Evolutionary conservation across 2,329 filamentous ascomycete genomes (phyloP).

Genomic region (Pseudogymnoascus sp.): DNA sequence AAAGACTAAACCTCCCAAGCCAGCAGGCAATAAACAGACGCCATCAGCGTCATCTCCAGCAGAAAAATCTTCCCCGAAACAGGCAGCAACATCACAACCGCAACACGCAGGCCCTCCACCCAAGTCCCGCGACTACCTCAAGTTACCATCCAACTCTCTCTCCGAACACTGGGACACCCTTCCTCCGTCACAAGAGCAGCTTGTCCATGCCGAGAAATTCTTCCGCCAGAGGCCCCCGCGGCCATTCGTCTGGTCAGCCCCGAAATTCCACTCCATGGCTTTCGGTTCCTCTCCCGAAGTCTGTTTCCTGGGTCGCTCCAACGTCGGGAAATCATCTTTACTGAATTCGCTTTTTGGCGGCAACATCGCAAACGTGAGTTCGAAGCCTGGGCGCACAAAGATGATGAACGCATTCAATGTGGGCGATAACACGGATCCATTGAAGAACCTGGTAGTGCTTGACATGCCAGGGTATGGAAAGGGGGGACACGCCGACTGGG

Average conservation of each 20-base stretch:
- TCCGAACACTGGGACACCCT: conserved; percentile 47
- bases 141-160: conserved; percentile 23
- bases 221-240: conserved; percentile 41
- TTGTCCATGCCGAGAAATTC: conserved; percentile 40
- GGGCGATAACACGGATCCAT: conserved; percentile 34
- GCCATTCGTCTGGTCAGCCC: conserved; percentile 52
- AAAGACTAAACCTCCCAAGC: neutral
- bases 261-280: conserved; percentile 55
- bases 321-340: conserved; percentile 63
- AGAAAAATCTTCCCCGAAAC: neutral
- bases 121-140: conserved; percentile 14
- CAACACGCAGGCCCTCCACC: neutral
- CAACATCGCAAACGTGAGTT: conserved; percentile 48
- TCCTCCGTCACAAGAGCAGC: conserved; percentile 38
- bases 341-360: conserved; percentile 57
- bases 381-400: conserved; percentile 54
- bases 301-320: conserved; percentile 60
- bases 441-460: conserved; percentile 47
- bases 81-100: neutral
- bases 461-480: conserved; percentile 69
- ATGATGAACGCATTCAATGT: conserved; percentile 63
- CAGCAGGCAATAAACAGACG: neutral
- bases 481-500: conserved; percentile 56
- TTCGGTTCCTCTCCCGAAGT: conserved; percentile 36
- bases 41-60: neutral